A percentile compares a stretch with the other conserved stretches of the same genome.
Evolutionary conservation across 2,329 filamentous ascomycete genomes (phyloP).

Genomic region (Penicillium sp.): DNA sequence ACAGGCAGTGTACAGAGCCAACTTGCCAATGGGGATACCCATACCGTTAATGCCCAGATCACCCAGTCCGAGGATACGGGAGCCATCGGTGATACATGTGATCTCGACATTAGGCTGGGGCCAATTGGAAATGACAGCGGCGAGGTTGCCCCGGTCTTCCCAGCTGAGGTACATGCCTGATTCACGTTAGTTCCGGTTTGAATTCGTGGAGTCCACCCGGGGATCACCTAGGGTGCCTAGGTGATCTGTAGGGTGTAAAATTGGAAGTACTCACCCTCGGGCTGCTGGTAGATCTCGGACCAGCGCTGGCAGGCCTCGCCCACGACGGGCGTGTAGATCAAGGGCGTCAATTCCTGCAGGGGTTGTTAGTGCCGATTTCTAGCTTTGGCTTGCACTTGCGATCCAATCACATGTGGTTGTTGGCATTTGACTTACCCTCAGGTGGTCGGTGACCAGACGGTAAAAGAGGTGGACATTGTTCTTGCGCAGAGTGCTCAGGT

Average conservation of each 20-base stretch:
- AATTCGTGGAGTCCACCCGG: slow-evolving; percentile 16
- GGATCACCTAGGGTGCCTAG: not conserved
- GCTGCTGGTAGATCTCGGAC: slow-evolving; percentile 92
- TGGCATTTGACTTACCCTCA: slow-evolving; percentile 38
- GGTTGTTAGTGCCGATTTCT: not conserved
- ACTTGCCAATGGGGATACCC: slow-evolving; percentile 96
- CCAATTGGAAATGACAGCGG: slow-evolving; percentile 91
- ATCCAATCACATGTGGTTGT: slow-evolving; percentile 6
- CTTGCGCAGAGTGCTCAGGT: slow-evolving; percentile 54
- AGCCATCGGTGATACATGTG: slow-evolving; percentile 95
- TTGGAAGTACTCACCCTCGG: slow-evolving; percentile 68
- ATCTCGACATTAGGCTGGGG: slow-evolving; percentile 88
- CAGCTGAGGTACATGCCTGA: slow-evolving; percentile 87
- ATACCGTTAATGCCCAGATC: slow-evolving; percentile 97
- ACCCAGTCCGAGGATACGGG: slow-evolving; percentile 85
- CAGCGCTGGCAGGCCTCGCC: slow-evolving; percentile 96
- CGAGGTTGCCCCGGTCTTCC: slow-evolving; percentile 88
- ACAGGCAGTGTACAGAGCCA: slow-evolving; percentile 91
- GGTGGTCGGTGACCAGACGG: slow-evolving; percentile 53
- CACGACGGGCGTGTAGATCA: slow-evolving; percentile 62
- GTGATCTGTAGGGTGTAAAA: not conserved
- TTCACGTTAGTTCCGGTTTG: slow-evolving; percentile 30
- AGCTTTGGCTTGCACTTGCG: not conserved
- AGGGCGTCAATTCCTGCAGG: slow-evolving; percentile 51
- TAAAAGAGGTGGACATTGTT: slow-evolving; percentile 60